Percentiles rank a stretch among this genome's conserved stretches.
Conservation (phyloP, 2,329 filamentous ascomycete genomes). For the Xylariaceae sp. region DNA sequence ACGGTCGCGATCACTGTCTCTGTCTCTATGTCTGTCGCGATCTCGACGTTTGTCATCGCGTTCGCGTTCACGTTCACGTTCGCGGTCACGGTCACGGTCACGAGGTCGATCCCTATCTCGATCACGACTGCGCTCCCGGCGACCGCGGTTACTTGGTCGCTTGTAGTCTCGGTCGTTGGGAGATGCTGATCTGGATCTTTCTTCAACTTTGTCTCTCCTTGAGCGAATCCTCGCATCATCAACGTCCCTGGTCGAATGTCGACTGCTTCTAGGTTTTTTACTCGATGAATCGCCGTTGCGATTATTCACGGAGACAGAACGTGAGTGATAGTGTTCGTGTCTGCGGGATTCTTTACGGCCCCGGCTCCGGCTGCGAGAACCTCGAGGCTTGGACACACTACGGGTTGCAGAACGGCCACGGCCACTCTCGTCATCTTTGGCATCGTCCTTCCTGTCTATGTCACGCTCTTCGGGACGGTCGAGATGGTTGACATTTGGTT, state of each 20-base stretch:
- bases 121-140: slow-evolving; percentile 33
- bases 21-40: slow-evolving; percentile 38
- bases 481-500: slow-evolving; percentile 34
- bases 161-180: slow-evolving; percentile 42
- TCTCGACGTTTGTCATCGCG: slow-evolving; percentile 37
- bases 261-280: slow-evolving; percentile 47
- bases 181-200: slow-evolving; percentile 64
- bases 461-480: slow-evolving; percentile 36
- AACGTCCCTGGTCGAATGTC: slow-evolving; percentile 44
- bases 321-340: slow-evolving; percentile 55
- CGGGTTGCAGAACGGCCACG: slow-evolving; percentile 30
- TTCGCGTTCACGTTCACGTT: slow-evolving; percentile 37
- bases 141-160: slow-evolving; percentile 33
- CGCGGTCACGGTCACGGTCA: slow-evolving; percentile 39
- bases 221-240: slow-evolving; percentile 40
- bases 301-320: slow-evolving; percentile 45
- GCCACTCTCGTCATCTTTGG: slow-evolving; percentile 29
- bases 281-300: slow-evolving; percentile 51
- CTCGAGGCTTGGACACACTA: slow-evolving; percentile 35
- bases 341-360: slow-evolving; percentile 47
- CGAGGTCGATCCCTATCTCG: slow-evolving; percentile 38
- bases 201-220: slow-evolving; percentile 44
- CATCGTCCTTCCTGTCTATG: slow-evolving; percentile 26
- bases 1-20: slow-evolving; percentile 30
- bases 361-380: slow-evolving; percentile 39